Percentiles rank a stretch among this genome's conserved stretches.
phyloP scores from a whole-genome alignment of 208 protist species.

The Trypanosoma brucei region DNA sequence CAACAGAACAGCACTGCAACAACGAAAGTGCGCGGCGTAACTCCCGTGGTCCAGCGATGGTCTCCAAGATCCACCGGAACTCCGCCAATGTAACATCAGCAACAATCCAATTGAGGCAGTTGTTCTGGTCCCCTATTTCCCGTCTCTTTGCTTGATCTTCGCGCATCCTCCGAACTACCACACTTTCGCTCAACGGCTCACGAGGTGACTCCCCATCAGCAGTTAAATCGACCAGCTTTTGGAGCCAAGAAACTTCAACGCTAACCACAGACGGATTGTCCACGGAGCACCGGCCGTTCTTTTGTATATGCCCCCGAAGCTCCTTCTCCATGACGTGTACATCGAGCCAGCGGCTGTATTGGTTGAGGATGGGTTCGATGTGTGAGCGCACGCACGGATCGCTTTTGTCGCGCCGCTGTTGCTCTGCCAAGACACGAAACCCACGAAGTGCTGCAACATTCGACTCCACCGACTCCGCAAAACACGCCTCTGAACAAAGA shows the following conservation, averaged over 20 bases:
- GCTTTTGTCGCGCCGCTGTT: conserved; percentile 37
- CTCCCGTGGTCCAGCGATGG: conserved; percentile 62
- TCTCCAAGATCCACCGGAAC: conserved; percentile 76
- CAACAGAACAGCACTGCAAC: conserved; percentile 37
- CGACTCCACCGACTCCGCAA: conserved; percentile 10
- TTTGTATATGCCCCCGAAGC: conserved; percentile 16
- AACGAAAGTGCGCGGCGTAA: conserved; percentile 40
- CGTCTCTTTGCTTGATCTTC: background rate
- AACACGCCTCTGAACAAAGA: conserved; percentile 68
- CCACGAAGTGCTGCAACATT: conserved; percentile 23
- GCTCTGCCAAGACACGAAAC: conserved; percentile 51
- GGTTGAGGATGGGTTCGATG: conserved; percentile 37
- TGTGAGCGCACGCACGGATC: conserved; percentile 28
- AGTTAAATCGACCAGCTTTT: background rate
- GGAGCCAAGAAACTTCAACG: conserved; percentile 20
- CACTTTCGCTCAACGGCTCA: conserved; percentile 1
- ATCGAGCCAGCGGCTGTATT: conserved; percentile 30
- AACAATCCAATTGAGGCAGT: conserved; percentile 57
- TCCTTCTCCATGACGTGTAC: conserved; percentile 6
- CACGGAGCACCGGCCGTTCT: background rate
- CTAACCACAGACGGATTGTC: background rate
- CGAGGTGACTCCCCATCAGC: background rate
- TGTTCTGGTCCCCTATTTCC: background rate
- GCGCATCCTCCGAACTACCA: background rate
- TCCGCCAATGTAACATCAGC: conserved; percentile 60